phyloP scores from a whole-genome alignment of 345 rosid genomes.

The Kandelia obovata region DNA sequence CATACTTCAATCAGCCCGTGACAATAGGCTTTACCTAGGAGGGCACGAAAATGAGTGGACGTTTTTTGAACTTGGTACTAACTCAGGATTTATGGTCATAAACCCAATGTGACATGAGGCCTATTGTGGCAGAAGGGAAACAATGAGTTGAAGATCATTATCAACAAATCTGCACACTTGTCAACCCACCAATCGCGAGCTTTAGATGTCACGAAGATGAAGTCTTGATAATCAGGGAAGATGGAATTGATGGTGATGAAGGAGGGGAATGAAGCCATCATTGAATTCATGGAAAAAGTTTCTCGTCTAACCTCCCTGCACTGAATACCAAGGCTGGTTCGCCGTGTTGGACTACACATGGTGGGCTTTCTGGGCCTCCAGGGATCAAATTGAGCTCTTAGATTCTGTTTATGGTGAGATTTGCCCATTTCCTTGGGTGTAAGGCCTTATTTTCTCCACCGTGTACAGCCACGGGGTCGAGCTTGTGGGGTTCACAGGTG shows the following conservation, averaged over 20 bases:
- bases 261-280: slow-evolving; percentile 61
- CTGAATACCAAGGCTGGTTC: slow-evolving; percentile 55
- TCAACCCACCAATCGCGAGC: slow-evolving; percentile 59
- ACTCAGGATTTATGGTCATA: slow-evolving; percentile 30
- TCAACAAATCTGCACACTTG: slow-evolving; percentile 43
- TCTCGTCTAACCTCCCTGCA: slow-evolving; percentile 66
- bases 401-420: slow-evolving; percentile 26
- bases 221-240: slow-evolving; percentile 31
- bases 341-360: slow-evolving; percentile 33
- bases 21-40: slow-evolving; percentile 36
- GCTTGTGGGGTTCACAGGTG: slow-evolving; percentile 13
- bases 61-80: slow-evolving; percentile 36
- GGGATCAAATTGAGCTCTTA: slow-evolving; percentile 39
- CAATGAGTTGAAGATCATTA: slow-evolving; percentile 41
- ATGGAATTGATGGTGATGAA: slow-evolving; percentile 47
- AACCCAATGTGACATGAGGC: slow-evolving; percentile 53
- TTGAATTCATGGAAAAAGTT: slow-evolving; percentile 61
- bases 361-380: slow-evolving; percentile 21
- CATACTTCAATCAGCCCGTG: too few relatives aligned
- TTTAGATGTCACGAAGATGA: slow-evolving; percentile 40
- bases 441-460: slow-evolving; percentile 44
- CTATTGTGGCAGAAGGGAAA: slow-evolving; percentile 44
- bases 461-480: slow-evolving; percentile 4
- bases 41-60: slow-evolving; percentile 34
- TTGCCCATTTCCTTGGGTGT: slow-evolving; percentile 55